Conservation (phyloP, 2,329 filamentous ascomycete genomes). For the Ascosphaera acerosa region DNA sequence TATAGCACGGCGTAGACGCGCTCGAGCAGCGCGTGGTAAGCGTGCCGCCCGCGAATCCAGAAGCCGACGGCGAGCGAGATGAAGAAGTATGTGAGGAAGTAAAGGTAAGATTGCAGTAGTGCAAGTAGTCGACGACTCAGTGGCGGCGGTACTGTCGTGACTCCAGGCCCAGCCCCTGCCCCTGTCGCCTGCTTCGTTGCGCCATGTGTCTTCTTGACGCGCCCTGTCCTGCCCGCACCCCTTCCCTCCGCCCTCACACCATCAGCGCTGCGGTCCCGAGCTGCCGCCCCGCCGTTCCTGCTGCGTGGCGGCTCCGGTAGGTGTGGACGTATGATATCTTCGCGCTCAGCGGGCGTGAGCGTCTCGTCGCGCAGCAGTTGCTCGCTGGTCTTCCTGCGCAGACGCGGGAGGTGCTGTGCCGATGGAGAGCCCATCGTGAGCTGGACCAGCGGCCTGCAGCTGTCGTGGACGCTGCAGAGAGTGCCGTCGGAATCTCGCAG, state of each 20-base stretch:
- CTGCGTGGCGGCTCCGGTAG: slow-evolving; percentile 24
- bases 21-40: slow-evolving; percentile 54
- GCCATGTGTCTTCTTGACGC: no score
- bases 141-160: no score
- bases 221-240: slow-evolving; percentile 6
- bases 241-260: no score
- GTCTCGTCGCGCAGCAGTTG: background rate
- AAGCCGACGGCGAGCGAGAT: slow-evolving; percentile 62
- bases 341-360: slow-evolving; percentile 20
- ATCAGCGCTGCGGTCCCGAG: no score
- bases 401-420: slow-evolving; percentile 3
- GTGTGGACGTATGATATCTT: slow-evolving; percentile 26
- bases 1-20: slow-evolving; percentile 59
- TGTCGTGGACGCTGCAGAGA: background rate
- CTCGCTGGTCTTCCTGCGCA: slow-evolving; percentile 1
- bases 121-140: no score
- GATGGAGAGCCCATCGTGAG: background rate
- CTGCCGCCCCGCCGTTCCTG: no score
- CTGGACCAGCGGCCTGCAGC: background rate
- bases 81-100: slow-evolving; percentile 20
- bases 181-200: slow-evolving; percentile 7
- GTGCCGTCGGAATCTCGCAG: background rate
- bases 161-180: no score
- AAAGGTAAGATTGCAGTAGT: slow-evolving; percentile 20
- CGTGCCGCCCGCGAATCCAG: slow-evolving; percentile 58